A percentile compares a stretch with the other conserved stretches of the same genome.
Conservation (phyloP, 192 early-diverging fungal species). For the Coemansia javaensis region DNA sequence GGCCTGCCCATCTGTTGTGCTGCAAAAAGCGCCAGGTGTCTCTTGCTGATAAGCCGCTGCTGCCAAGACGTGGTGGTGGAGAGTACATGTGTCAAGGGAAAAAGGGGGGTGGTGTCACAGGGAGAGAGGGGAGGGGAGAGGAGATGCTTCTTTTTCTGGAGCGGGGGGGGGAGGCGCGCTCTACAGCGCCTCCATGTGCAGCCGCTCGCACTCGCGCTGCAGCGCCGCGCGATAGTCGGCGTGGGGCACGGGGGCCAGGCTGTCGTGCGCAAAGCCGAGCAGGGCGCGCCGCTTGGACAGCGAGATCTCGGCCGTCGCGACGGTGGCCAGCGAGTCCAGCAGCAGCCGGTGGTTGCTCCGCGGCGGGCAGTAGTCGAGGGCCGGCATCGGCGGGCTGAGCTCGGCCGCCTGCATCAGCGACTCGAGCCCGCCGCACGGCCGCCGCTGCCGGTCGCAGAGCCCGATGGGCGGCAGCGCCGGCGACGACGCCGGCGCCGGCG, state of each 20-base stretch:
- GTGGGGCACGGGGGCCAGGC: constrained; percentile 5
- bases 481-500: neutral
- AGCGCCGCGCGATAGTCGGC: constrained; percentile 34
- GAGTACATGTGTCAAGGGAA: too few species aligned
- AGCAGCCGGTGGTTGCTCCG: neutral
- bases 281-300: constrained; percentile 18
- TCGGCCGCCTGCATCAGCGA: constrained; percentile 37
- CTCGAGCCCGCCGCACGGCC: constrained; percentile 19
- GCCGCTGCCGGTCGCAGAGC: too few species aligned
- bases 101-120: too few species aligned
- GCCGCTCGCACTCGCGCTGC: constrained; percentile 40
- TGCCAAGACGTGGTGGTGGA: too few species aligned
- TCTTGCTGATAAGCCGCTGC: too few species aligned
- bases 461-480: neutral
- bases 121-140: too few species aligned
- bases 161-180: too few species aligned
- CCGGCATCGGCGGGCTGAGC: constrained; percentile 18
- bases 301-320: constrained; percentile 33
- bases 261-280: constrained; percentile 2
- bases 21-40: too few species aligned
- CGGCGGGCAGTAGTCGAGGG: neutral
- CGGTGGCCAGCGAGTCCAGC: constrained; percentile 42
- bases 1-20: too few species aligned
- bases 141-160: too few species aligned
- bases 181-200: constrained; percentile 8